A percentile compares a stretch with the other conserved stretches of the same genome.
These are phyloP conservation scores for Paramyrothecium roridum DNA, from an alignment of 2,329 filamentous ascomycete species.

Conservation along the genomic window DNA sequence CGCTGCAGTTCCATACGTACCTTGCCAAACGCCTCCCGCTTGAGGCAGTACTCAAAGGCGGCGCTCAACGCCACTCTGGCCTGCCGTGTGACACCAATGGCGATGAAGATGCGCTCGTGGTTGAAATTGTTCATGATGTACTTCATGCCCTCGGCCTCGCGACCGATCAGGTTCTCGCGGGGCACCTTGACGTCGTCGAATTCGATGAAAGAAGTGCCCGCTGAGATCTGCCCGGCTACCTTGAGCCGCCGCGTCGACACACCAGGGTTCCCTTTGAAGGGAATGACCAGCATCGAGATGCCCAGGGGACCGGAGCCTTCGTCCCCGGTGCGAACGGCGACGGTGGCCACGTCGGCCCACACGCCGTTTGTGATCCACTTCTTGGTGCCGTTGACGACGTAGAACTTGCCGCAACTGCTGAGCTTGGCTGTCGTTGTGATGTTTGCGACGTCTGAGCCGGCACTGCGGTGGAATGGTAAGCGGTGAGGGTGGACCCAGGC, in stretches of 20 bases:
- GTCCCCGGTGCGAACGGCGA: constrained; percentile 69
- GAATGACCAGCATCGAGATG: constrained; percentile 66
- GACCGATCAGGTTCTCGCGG: constrained; percentile 65
- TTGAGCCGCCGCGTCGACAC: constrained; percentile 67
- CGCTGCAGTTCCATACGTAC: constrained; percentile 1
- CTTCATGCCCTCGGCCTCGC: constrained; percentile 68
- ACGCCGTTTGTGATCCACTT: constrained; percentile 79
- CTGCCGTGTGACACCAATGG: constrained; percentile 60
- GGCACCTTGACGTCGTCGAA: constrained; percentile 73
- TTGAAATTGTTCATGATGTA: constrained; percentile 81
- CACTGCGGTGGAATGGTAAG: constrained; percentile 23
- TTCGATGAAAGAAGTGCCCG: constrained; percentile 73
- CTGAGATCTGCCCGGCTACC: constrained; percentile 60
- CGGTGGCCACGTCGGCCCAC: constrained; percentile 64
- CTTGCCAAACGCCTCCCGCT: constrained; percentile 34
- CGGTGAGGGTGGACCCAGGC: background rate
- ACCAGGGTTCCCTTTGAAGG: constrained; percentile 63
- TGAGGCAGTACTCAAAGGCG: constrained; percentile 33
- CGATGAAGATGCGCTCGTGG: constrained; percentile 68
- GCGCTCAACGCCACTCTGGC: constrained; percentile 37
- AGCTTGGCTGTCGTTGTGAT: constrained; percentile 66
- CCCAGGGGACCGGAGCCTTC: constrained; percentile 57
- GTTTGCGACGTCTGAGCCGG: constrained; percentile 71
- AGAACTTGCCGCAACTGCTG: constrained; percentile 60
- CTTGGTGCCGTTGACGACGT: constrained; percentile 72